Conservation (phyloP, 805 yeast species). For the Candida coquimbonensis region DNA sequence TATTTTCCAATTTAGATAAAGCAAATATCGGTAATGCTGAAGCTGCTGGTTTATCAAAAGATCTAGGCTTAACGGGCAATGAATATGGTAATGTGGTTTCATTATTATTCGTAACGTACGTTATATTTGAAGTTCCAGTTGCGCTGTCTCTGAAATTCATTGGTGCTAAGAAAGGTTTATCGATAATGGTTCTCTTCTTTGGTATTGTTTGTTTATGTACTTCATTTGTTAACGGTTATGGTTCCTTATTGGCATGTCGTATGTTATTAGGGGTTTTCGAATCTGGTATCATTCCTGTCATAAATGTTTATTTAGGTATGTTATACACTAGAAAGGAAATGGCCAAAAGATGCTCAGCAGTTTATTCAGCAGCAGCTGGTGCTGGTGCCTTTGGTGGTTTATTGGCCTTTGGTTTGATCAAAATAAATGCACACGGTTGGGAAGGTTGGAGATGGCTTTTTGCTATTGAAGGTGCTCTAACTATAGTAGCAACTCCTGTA, state of each 20-base stretch:
- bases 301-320: constrained; percentile 39
- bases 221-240: constrained; percentile 35
- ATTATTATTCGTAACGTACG: constrained; percentile 40
- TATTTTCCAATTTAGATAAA: constrained; percentile 43
- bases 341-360: constrained; percentile 33
- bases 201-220: constrained; percentile 37
- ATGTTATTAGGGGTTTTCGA: constrained; percentile 47
- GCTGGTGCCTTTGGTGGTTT: constrained; percentile 54
- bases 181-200: constrained; percentile 27
- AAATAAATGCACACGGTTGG: constrained; percentile 31
- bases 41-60: constrained; percentile 42
- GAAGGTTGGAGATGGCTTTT: constrained; percentile 47
- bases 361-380: constrained; percentile 20
- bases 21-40: constrained; percentile 56
- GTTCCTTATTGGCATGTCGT: constrained; percentile 38
- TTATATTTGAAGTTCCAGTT: constrained; percentile 31
- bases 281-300: constrained; percentile 43
- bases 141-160: constrained; percentile 31
- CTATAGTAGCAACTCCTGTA: constrained; percentile 31
- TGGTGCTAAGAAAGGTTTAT: constrained; percentile 28
- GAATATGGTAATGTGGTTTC: constrained; percentile 40
- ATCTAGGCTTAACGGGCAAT: constrained; percentile 29
- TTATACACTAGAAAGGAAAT: constrained; percentile 42
- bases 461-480: constrained; percentile 42
- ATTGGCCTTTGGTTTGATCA: constrained; percentile 38